Conservation (phyloP, 1,139 yeast species). For the Blastobotrys raffinosifermentans region DNA sequence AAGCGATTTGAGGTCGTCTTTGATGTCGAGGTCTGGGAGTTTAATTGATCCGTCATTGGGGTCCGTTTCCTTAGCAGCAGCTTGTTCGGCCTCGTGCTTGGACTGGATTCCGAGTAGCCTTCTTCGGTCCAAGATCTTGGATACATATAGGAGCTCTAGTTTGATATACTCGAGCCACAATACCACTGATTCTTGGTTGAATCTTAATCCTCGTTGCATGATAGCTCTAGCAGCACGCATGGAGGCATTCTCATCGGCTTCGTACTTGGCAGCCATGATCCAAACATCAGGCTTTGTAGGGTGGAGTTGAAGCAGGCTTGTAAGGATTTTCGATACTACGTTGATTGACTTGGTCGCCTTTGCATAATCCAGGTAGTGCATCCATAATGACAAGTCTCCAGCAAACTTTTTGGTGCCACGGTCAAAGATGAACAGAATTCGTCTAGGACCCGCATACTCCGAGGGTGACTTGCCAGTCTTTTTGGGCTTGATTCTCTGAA, state of each 20-base stretch:
- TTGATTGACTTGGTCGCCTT: slow-evolving; percentile 69
- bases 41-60: slow-evolving; percentile 34
- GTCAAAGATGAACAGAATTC: slow-evolving; percentile 78
- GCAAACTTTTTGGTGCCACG: slow-evolving; percentile 81
- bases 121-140: slow-evolving; percentile 78
- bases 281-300: slow-evolving; percentile 90
- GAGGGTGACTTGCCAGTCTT: slow-evolving; percentile 34
- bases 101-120: slow-evolving; percentile 66
- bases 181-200: slow-evolving; percentile 65
- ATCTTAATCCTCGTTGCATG: slow-evolving; percentile 78
- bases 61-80: slow-evolving; percentile 19
- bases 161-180: slow-evolving; percentile 86
- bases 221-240: slow-evolving; percentile 84
- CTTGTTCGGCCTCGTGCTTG: slow-evolving; percentile 34
- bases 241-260: slow-evolving; percentile 80
- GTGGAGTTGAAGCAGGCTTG: slow-evolving; percentile 73
- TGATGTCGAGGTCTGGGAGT: slow-evolving; percentile 39
- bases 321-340: slow-evolving; percentile 74
- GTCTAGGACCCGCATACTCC: slow-evolving; percentile 82
- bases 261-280: slow-evolving; percentile 94
- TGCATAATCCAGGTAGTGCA: slow-evolving; percentile 66
- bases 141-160: slow-evolving; percentile 78
- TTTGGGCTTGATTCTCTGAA: slow-evolving; percentile 46
- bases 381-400: slow-evolving; percentile 72
- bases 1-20: slow-evolving; percentile 58